Percentiles rank a stretch among this genome's conserved stretches.
These are phyloP conservation scores for Tolypocladium album DNA, from an alignment of 2,329 filamentous ascomycete species.

Conservation along the genomic window DNA sequence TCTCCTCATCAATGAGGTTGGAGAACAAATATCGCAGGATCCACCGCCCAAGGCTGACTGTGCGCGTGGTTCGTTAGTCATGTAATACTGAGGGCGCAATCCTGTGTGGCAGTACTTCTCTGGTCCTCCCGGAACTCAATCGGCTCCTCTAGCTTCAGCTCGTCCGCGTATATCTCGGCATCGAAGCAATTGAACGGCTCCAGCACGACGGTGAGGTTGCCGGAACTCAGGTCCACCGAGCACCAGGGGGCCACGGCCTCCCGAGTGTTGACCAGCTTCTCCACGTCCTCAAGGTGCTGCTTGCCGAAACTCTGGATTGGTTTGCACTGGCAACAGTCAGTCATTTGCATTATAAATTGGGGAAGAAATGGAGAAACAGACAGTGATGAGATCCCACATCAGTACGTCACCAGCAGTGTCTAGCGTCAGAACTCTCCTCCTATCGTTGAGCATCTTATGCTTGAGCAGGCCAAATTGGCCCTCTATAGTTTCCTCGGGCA, in stretches of 20 bases:
- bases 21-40: constrained; percentile 86
- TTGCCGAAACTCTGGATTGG: constrained; percentile 91
- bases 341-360: neutral
- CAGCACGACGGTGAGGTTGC: constrained; percentile 78
- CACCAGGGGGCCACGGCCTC: constrained; percentile 95
- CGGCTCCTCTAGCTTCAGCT: constrained; percentile 62
- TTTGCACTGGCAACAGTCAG: constrained; percentile 48
- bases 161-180: constrained; percentile 93
- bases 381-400: constrained; percentile 86
- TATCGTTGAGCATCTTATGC: constrained; percentile 82
- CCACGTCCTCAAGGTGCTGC: constrained; percentile 84
- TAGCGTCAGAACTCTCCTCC: constrained; percentile 77
- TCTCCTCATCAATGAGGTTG: constrained; percentile 81
- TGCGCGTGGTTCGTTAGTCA: constrained; percentile 11
- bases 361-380: constrained; percentile 18
- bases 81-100: neutral
- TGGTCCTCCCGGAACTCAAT: constrained; percentile 85
- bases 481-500: constrained; percentile 76
- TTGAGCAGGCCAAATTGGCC: constrained; percentile 94
- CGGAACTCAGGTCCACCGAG: constrained; percentile 85
- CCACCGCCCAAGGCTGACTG: constrained; percentile 96
- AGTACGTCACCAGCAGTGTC: constrained; percentile 93
- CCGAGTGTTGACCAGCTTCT: constrained; percentile 72
- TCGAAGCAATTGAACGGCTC: constrained; percentile 97
- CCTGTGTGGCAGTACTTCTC: constrained; percentile 52